Evolutionary conservation across 73 alveolate species (phyloP).

Genomic region (Diophrys sp.): DNA sequence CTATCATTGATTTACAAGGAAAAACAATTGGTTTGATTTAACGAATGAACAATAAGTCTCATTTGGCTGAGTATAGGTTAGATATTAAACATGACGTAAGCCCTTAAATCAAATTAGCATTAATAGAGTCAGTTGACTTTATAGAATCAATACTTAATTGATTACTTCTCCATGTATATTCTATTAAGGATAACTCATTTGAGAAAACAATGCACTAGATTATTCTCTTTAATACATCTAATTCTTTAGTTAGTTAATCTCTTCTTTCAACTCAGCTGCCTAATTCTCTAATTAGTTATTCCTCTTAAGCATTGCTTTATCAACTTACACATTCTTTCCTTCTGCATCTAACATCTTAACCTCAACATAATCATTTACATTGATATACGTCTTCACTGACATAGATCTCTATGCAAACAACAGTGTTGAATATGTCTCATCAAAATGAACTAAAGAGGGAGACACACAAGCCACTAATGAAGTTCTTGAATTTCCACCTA

Average conservation of each 20-base stretch:
- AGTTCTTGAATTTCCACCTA: conserved; percentile 96
- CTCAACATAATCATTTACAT: conserved; percentile 83
- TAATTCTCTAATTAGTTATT: neutral
- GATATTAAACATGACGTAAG: too few relatives aligned
- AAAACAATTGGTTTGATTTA: too few relatives aligned
- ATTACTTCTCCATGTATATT: too few relatives aligned
- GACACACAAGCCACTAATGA: conserved; percentile 85
- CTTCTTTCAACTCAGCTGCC: neutral
- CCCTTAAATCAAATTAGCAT: too few relatives aligned
- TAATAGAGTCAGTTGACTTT: too few relatives aligned
- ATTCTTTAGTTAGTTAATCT: neutral
- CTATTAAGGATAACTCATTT: too few relatives aligned
- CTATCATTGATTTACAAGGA: too few relatives aligned
- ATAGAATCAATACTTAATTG: too few relatives aligned
- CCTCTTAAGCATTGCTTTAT: neutral
- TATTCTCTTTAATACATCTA: neutral
- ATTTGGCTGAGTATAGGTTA: too few relatives aligned
- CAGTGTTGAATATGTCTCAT: conserved; percentile 88
- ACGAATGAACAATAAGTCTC: too few relatives aligned
- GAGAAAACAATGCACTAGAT: too few relatives aligned
- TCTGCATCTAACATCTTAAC: conserved; percentile 67
- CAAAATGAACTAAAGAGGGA: conserved; percentile 86
- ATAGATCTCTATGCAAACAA: conserved; percentile 92
- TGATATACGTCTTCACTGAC: conserved; percentile 79
- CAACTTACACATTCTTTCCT: conserved; percentile 27